These are phyloP conservation scores for Chenopodium suecicum DNA, from an alignment of 148 eudicot species.

Conservation along the genomic window DNA sequence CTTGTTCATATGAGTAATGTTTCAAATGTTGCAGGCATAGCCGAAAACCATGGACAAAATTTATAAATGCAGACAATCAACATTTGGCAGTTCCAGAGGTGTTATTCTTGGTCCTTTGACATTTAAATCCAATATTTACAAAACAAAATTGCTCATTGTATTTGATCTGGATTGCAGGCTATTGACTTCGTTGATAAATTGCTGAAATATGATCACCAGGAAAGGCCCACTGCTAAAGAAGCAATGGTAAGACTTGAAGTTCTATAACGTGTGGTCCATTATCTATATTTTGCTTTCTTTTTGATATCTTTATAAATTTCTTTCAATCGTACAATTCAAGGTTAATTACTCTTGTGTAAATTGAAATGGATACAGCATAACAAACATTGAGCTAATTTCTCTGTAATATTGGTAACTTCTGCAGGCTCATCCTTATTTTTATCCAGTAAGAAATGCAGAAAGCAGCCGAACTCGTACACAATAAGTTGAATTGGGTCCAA, in stretches of 20 bases:
- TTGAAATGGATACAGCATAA: background rate
- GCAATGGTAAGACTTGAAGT: slow-evolving; percentile 63
- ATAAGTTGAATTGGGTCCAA: slow-evolving; percentile 18
- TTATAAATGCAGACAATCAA: slow-evolving; percentile 80
- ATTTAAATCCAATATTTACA: background rate
- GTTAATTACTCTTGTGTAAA: background rate
- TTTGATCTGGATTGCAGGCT: slow-evolving; percentile 45
- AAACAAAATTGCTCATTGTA: background rate
- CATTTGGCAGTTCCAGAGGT: slow-evolving; percentile 93
- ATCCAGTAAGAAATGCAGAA: slow-evolving; percentile 82
- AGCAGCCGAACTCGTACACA: slow-evolving; percentile 74
- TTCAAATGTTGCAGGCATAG: slow-evolving; percentile 57
- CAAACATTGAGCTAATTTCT: background rate
- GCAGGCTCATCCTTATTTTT: slow-evolving; percentile 97
- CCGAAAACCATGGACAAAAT: slow-evolving; percentile 84
- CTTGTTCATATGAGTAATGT: background rate
- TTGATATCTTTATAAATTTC: background rate
- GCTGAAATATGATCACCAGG: slow-evolving; percentile 89
- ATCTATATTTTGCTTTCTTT: background rate
- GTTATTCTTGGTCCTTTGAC: background rate
- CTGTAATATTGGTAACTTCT: slow-evolving; percentile 19
- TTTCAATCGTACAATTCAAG: background rate
- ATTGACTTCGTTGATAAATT: slow-evolving; percentile 89
- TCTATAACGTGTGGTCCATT: background rate
- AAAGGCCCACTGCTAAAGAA: slow-evolving; percentile 94